Conservation (phyloP, 1,139 yeast species). For the Saccharomyces uvarum region DNA sequence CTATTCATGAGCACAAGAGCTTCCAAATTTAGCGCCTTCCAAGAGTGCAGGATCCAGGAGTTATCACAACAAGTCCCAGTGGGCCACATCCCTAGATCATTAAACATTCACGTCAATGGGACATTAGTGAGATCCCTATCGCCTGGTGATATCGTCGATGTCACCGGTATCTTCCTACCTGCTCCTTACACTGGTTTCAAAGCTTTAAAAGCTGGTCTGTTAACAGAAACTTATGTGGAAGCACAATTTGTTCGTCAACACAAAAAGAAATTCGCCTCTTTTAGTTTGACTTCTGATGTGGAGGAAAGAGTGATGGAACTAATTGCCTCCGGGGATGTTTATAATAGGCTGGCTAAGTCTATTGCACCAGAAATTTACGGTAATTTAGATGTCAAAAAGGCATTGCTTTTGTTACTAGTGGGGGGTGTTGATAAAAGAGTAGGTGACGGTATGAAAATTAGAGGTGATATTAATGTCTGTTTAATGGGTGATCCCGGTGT, state of each 20-base stretch:
- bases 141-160: slow-evolving; percentile 94
- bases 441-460: slow-evolving; percentile 93
- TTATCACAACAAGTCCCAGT: slow-evolving; percentile 94
- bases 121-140: slow-evolving; percentile 76
- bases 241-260: slow-evolving; percentile 82
- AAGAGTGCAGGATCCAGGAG: slow-evolving; percentile 92
- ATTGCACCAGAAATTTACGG: slow-evolving; percentile 98
- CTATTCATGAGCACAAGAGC: slow-evolving; percentile 92
- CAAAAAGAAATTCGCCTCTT: slow-evolving; percentile 74
- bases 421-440: slow-evolving; percentile 95
- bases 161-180: slow-evolving; percentile 88
- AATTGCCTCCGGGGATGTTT: slow-evolving; percentile 56
- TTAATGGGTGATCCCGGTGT: slow-evolving; percentile 99
- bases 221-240: slow-evolving; percentile 89
- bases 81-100: slow-evolving; percentile 89
- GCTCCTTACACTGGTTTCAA: slow-evolving; percentile 92
- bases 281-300: slow-evolving; percentile 51
- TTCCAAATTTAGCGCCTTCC: slow-evolving; percentile 89
- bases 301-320: slow-evolving; percentile 50
- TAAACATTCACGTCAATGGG: slow-evolving; percentile 82
- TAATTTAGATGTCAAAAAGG: slow-evolving; percentile 87
- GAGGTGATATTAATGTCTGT: slow-evolving; percentile 96
- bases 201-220: slow-evolving; percentile 83
- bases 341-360: slow-evolving; percentile 72
- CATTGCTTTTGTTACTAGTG: slow-evolving; percentile 70